These are phyloP conservation scores for Fragilariopsis cylindrus DNA, from an alignment of 108 stramenopile genomes.

Conservation along the genomic window DNA sequence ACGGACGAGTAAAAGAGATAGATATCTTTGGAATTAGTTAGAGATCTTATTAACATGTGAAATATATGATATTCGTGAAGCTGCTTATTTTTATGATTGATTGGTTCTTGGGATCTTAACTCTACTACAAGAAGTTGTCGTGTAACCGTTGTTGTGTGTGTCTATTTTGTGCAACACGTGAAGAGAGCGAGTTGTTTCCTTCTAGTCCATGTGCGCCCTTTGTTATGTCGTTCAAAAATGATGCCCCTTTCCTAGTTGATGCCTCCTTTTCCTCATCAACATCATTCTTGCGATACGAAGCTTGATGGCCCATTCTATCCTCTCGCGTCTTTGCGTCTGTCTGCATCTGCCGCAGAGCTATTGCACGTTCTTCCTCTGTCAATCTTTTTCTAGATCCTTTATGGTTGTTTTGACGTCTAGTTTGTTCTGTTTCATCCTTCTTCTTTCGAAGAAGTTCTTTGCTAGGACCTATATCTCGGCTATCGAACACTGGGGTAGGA, in stretches of 20 bases:
- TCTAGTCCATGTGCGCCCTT: slow-evolving; percentile 30
- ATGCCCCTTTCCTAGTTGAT: slow-evolving; percentile 17
- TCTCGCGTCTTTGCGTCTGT: slow-evolving; percentile 34
- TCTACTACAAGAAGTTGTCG: slow-evolving; percentile 36
- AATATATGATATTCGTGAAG: neutral
- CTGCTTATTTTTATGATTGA: neutral
- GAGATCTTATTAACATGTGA: neutral
- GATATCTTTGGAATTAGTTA: neutral
- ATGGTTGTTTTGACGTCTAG: slow-evolving; percentile 27
- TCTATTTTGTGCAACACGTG: slow-evolving; percentile 45
- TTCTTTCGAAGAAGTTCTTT: slow-evolving; percentile 52
- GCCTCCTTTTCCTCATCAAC: slow-evolving; percentile 2
- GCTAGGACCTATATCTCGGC: slow-evolving; percentile 59
- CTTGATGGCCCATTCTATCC: neutral
- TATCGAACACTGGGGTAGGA: neutral
- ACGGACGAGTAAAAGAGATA: slow-evolving; percentile 51
- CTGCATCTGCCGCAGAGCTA: slow-evolving; percentile 52
- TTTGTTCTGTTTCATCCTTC: slow-evolving; percentile 46
- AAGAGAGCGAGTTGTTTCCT: slow-evolving; percentile 32
- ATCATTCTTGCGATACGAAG: neutral
- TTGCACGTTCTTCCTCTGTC: slow-evolving; percentile 40
- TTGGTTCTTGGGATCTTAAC: neutral
- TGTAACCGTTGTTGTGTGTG: slow-evolving; percentile 44
- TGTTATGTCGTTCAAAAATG: slow-evolving; percentile 35
- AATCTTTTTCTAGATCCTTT: slow-evolving; percentile 17